A percentile compares a stretch with the other conserved stretches of the same genome.
phyloP scores from a whole-genome alignment of 805 yeast genomes.

The Nakazawaea anatomiae region DNA sequence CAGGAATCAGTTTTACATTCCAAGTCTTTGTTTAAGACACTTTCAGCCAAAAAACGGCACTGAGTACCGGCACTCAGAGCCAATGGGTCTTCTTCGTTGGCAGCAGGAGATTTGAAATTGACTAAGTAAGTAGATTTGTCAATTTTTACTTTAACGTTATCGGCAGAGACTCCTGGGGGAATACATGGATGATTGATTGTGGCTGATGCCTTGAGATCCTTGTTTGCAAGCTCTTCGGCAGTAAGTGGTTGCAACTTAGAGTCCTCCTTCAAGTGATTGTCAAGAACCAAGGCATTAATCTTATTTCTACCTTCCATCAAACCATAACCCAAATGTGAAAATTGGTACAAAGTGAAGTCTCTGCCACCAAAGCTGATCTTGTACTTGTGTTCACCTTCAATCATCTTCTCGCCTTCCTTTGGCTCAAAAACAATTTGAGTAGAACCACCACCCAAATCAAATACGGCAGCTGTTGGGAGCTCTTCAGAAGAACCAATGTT shows the following conservation, averaged over 20 bases:
- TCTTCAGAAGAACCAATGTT: constrained; percentile 81
- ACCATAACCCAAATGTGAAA: constrained; percentile 93
- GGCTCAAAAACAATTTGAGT: constrained; percentile 99
- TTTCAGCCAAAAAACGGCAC: constrained; percentile 82
- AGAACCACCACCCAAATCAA: constrained; percentile 97
- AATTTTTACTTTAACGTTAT: constrained; percentile 55
- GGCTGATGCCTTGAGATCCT: constrained; percentile 33
- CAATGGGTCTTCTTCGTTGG: constrained; percentile 20
- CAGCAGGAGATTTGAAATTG: constrained; percentile 25
- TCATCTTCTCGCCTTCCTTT: constrained; percentile 52
- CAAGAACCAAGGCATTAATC: constrained; percentile 63
- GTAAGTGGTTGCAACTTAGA: constrained; percentile 20
- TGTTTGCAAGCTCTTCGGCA: constrained; percentile 29
- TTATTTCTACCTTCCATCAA: constrained; percentile 89
- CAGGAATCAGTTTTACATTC: constrained; percentile 77
- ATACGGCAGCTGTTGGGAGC: constrained; percentile 89
- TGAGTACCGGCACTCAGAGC: constrained; percentile 61
- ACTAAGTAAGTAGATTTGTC: constrained; percentile 29
- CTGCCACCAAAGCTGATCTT: constrained; percentile 75
- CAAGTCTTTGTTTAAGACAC: constrained; percentile 74
- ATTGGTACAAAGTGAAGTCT: constrained; percentile 80
- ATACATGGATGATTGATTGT: constrained; percentile 76
- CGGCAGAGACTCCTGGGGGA: constrained; percentile 67
- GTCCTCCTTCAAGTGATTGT: constrained; percentile 35
- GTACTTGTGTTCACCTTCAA: constrained; percentile 86